Evolutionary conservation across 805 yeast species (phyloP).

Genomic region (Yamadazyma paraphyllophila): DNA sequence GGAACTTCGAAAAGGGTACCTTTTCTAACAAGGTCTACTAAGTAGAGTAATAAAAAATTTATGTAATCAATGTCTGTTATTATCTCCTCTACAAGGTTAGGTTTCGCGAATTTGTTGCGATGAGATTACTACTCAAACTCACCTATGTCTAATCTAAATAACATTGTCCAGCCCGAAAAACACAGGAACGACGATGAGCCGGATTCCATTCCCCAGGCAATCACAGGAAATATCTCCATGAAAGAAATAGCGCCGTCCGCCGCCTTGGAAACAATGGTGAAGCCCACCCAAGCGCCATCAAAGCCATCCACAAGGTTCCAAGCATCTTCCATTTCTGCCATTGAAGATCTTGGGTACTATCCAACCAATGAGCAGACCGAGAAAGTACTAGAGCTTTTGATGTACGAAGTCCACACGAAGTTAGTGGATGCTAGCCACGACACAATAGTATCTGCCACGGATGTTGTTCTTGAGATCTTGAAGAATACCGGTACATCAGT

Average conservation of each 20-base stretch:
- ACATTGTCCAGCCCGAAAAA: constrained; percentile 60
- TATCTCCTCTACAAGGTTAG: too few relatives aligned
- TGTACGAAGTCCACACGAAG: constrained; percentile 54
- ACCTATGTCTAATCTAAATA: constrained; percentile 15
- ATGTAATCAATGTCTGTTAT: too few relatives aligned
- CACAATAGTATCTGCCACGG: constrained; percentile 68
- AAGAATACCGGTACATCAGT: constrained; percentile 44
- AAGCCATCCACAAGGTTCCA: constrained; percentile 5
- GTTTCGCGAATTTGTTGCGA: constrained; percentile 1
- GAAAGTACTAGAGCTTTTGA: constrained; percentile 52
- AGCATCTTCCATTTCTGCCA: constrained; percentile 6
- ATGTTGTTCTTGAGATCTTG: constrained; percentile 55
- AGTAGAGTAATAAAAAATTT: neutral
- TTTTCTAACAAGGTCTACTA: constrained; percentile 48
- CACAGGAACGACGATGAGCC: constrained; percentile 63
- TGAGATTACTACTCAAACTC: constrained; percentile 1
- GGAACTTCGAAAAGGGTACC: constrained; percentile 64
- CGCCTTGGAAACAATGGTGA: constrained; percentile 12
- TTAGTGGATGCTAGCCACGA: constrained; percentile 79
- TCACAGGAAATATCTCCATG: constrained; percentile 64
- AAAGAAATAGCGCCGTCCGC: constrained; percentile 56
- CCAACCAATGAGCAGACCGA: constrained; percentile 59
- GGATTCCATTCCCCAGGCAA: constrained; percentile 64
- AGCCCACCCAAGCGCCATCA: neutral
- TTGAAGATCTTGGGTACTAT: constrained; percentile 56